phyloP scores from a whole-genome alignment of 176 grass and related monocot species.

The Oryza meyeriana region DNA sequence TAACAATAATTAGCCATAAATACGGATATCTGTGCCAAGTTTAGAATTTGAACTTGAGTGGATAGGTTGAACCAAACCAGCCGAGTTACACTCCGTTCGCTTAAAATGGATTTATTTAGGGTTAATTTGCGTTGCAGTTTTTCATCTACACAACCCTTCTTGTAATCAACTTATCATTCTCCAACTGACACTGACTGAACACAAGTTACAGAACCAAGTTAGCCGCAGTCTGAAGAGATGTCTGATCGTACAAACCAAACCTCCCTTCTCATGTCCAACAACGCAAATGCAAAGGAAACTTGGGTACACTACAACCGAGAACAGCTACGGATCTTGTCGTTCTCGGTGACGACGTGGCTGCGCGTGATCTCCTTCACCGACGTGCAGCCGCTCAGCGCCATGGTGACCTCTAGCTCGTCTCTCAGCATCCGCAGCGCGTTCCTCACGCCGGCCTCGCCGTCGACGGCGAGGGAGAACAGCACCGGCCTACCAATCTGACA shows the following conservation, averaged over 20 bases:
- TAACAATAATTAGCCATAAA: too few species aligned
- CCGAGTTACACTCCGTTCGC: too few species aligned
- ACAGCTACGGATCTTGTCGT: conserved; percentile 32
- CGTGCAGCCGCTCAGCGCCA: conserved; percentile 71
- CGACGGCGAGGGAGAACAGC: conserved; percentile 66
- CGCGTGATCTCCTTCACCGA: conserved; percentile 69
- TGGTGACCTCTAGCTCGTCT: conserved; percentile 80
- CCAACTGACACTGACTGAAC: background rate
- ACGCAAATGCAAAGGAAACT: background rate
- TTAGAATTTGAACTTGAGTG: too few species aligned
- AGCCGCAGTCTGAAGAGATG: background rate
- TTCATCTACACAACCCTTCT: too few species aligned
- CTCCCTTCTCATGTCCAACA: background rate
- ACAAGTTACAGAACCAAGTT: background rate
- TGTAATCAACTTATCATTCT: background rate
- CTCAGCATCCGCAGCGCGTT: conserved; percentile 67
- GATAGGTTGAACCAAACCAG: too few species aligned
- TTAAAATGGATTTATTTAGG: too few species aligned
- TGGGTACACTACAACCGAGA: conserved; percentile 27
- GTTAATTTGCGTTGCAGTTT: too few species aligned
- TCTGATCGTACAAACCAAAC: background rate
- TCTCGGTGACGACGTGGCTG: conserved; percentile 51
- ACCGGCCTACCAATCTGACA: conserved; percentile 75
- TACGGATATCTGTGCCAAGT: too few species aligned
- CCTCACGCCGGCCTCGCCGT: conserved; percentile 73